Conservation (phyloP, 345 rosid genomes). For the Turnera subulata region DNA sequence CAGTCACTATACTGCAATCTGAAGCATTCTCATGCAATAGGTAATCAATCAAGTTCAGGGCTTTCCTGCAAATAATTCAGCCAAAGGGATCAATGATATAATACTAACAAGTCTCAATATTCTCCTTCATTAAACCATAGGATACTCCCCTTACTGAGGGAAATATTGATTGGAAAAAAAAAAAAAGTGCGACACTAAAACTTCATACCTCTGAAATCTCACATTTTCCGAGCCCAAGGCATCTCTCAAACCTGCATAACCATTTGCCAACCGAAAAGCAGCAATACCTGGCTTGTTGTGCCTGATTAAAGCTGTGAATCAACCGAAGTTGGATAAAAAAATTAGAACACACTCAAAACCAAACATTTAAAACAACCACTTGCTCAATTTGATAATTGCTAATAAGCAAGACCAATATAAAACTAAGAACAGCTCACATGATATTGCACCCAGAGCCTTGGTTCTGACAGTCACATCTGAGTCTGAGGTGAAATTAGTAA, state of each 20-base stretch:
- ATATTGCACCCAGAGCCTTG: constrained; percentile 87
- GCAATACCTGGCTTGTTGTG: constrained; percentile 73
- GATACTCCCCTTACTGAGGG: too few relatives aligned
- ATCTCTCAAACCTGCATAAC: constrained; percentile 72
- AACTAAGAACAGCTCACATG: constrained; percentile 54
- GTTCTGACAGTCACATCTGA: constrained; percentile 61
- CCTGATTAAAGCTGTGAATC: constrained; percentile 64
- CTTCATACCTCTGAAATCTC: constrained; percentile 73
- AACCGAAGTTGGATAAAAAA: constrained; percentile 11
- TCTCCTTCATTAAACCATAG: too few relatives aligned
- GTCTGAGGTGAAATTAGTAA: constrained; percentile 60
- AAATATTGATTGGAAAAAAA: too few relatives aligned
- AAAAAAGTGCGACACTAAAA: not conserved
- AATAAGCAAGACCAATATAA: not conserved
- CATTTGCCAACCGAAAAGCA: constrained; percentile 88
- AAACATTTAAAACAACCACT: not conserved
- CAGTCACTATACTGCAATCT: constrained; percentile 53
- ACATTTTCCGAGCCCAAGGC: constrained; percentile 64
- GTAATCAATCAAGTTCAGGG: constrained; percentile 81
- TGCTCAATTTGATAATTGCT: not conserved
- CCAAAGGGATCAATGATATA: too few relatives aligned
- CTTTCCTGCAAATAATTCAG: constrained; percentile 57
- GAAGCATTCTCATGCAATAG: constrained; percentile 68
- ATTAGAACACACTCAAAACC: not conserved
- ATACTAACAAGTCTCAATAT: too few relatives aligned